Evolutionary conservation across 305 asterid species (phyloP), one percentile per base, ranked within the genome.

Genomic region (Plantago coronopus): DNA sequence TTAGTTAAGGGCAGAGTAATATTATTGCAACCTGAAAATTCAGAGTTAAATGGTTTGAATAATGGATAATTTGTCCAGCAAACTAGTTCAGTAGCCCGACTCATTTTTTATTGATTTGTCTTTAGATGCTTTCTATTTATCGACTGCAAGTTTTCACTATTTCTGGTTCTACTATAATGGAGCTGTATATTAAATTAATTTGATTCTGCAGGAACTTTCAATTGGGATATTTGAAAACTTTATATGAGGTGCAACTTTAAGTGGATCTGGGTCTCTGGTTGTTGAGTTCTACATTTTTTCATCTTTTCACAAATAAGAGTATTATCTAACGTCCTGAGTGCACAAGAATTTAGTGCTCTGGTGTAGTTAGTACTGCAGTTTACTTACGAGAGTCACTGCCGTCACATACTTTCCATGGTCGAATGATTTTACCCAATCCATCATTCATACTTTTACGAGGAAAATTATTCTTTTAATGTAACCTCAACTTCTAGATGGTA

Each of bases 1-100:
- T 88, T 76, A 63, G 83, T 78, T 59, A 31, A 37, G 57, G 25
- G 25, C 43, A 57, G 23, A 64, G 34, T 31, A 17, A 54, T 57
- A 51, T 40, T 40, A 17, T 57, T n/a, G 58, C 29, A 51, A 13
- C 45, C 34, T 45, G 65, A 57, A 23, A 49, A 53, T 67, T 61
- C 53, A 67, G 57, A 64, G 38, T 1, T 13, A 17, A 64, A 22
- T 45, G 29, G 27, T 63, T 48, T 40, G 16, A 6, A 25, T 47
- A 49, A 54, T 64, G 23, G 5, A 17, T 19, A 37, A 13, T 48
- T 54, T 40, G 57, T 48, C 50, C 40, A 45, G 18, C 50, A 12
- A 6, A 42, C 60, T 44, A 17, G 45, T 56, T 22, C 29, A 18
- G 48, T 27, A 19, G 45, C 54, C 6, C 21, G 20, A 19, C 27